Conservation (phyloP, 352 stramenopile genomes). For the Globisporangium solare region DNA sequence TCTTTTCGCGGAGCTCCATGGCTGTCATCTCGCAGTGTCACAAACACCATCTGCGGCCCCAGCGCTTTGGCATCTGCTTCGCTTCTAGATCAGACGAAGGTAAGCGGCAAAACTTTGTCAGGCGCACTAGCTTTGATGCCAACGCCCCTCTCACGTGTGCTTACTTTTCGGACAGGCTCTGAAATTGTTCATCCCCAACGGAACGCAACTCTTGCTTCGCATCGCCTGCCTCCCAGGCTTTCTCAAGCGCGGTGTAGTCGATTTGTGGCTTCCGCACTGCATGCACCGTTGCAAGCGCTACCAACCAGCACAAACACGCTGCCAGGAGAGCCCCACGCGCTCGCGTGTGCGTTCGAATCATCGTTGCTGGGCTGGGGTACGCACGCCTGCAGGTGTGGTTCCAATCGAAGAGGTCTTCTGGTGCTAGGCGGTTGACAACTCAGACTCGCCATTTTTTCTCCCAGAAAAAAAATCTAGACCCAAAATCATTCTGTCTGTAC, state of each 20-base stretch:
- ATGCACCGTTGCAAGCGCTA: background rate
- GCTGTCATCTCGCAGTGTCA: slow-evolving; percentile 34
- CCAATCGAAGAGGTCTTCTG: background rate
- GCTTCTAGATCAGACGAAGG: slow-evolving; percentile 18
- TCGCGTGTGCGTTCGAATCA: no score
- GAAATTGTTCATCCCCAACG: slow-evolving; percentile 48
- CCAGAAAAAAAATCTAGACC: no score
- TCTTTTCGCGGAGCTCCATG: slow-evolving; percentile 12
- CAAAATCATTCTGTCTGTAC: no score
- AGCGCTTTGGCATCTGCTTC: slow-evolving; percentile 37
- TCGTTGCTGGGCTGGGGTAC: no score
- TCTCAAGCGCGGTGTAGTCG: slow-evolving; percentile 65
- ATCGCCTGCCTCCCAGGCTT: slow-evolving; percentile 56
- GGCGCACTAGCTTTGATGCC: background rate
- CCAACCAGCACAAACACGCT: background rate
- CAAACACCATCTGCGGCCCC: slow-evolving; percentile 80
- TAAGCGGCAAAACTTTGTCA: background rate
- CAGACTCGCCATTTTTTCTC: no score
- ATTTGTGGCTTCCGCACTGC: slow-evolving; percentile 19
- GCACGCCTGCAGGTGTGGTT: background rate
- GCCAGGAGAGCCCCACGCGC: background rate
- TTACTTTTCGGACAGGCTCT: slow-evolving; percentile 29
- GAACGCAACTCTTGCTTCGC: slow-evolving; percentile 36
- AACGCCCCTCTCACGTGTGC: slow-evolving; percentile 11
- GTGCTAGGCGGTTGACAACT: no score